Evolutionary conservation across 208 protist species (phyloP), one percentile per base, ranked within the genome.

Genomic region (Wallacemonas sp.): DNA sequence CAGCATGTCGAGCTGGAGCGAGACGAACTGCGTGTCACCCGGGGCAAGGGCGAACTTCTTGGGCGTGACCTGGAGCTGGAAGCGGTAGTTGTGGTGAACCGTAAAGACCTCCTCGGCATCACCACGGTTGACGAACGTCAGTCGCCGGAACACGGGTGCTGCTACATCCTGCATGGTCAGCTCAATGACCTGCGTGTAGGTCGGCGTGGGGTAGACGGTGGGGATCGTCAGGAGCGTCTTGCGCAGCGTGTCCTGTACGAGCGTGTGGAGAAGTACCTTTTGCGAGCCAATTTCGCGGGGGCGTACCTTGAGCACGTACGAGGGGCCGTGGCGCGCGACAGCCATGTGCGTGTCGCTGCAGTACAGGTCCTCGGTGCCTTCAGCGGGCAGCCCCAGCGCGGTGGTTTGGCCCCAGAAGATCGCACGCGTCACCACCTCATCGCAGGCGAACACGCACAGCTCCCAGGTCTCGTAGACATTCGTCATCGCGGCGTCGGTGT

Each of bases 11-110:
- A 94, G 75, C 63, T 91, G 84, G 33, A 96, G 66, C 4, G 75
- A 74, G 14, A 96, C 72, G 42, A 84, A 83, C 73, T 91, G 84
- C 30, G 81, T 75, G 54, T 93, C 90, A 1, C 80, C 75, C 1
- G 90, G 90, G 9, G 87, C 86, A 33, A 96, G 70, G 11, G 76
- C 77, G 47, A 96, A 96, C 49, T 63, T 66, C 34, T 77, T 70
- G 12, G 90, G 90, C 58, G 59, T 82, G 9, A 94, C 71, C 21
- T 61, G 78, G 19, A 96, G 72, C 61, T 96, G 85, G 55, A 84
- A 90, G 54, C 82, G 84, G 75, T 96, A 96, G 70, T 96, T 96
- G 72, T 91, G 84, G 42, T 91, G 81, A 36, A 96, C 77, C 17
- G 71, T 73, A 62, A 94, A 94, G 31, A 82, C 49, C 58, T 96